Conservation (phyloP, 202 grass and related monocot genomes). For the Zoysia matrella region DNA sequence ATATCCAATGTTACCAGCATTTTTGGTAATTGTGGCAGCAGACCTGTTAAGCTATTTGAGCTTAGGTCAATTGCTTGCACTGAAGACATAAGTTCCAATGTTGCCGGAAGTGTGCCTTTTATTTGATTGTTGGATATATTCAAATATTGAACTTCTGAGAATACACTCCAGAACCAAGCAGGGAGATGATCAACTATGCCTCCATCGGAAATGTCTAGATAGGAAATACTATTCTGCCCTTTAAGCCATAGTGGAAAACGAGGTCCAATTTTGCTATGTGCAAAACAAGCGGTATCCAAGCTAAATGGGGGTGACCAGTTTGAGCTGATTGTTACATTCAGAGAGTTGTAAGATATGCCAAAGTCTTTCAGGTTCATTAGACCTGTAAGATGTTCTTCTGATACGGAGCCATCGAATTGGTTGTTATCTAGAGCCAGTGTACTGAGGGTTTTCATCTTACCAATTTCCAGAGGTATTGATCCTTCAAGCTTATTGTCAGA, state of each 20-base stretch:
- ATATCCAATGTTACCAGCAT: background rate
- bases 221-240: background rate
- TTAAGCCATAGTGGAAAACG: background rate
- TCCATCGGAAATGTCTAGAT: constrained; percentile 21
- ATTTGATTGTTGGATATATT: constrained; percentile 8
- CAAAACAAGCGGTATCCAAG: background rate
- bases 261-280: constrained; percentile 6
- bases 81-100: constrained; percentile 4
- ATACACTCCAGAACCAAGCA: constrained; percentile 9
- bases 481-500: constrained; percentile 36
- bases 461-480: constrained; percentile 29
- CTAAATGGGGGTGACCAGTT: constrained; percentile 12
- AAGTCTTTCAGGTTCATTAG: constrained; percentile 1
- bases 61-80: background rate
- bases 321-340: background rate
- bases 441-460: constrained; percentile 7
- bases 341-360: no score
- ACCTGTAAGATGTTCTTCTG: constrained; percentile 21
- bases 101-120: constrained; percentile 2
- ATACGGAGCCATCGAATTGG: constrained; percentile 12
- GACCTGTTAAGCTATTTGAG: constrained; percentile 14
- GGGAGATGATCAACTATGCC: constrained; percentile 17
- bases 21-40: constrained; percentile 11
- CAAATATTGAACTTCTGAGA: constrained; percentile 1
- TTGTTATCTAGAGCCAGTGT: background rate